A percentile compares a stretch with the other conserved stretches of the same genome.
phyloP scores from a whole-genome alignment of 257 asterid genomes.

The Mitragyna speciosa region DNA sequence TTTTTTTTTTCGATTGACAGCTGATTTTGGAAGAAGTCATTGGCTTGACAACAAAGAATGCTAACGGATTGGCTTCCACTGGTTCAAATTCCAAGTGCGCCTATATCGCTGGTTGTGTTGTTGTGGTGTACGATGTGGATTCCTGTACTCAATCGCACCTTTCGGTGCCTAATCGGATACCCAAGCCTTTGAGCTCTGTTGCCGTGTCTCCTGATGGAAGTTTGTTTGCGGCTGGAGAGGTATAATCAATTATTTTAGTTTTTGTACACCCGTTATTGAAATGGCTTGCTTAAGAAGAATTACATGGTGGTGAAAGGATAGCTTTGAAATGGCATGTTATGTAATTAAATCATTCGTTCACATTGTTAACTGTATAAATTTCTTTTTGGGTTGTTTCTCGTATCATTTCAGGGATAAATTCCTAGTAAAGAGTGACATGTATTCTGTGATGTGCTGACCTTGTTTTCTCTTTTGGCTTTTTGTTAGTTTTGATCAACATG shows the following conservation, averaged over 20 bases:
- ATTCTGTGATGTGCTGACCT: too few relatives aligned
- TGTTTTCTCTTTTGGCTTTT: too few relatives aligned
- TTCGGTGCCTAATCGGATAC: conserved; percentile 49
- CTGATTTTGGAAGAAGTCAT: conserved; percentile 57
- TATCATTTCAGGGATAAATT: neutral
- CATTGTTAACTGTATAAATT: neutral
- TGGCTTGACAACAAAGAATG: conserved; percentile 58
- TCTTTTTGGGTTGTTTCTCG: neutral
- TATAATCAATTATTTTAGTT: conserved; percentile 8
- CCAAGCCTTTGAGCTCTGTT: conserved; percentile 62
- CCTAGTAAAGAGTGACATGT: too few relatives aligned
- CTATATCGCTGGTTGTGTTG: conserved; percentile 72
- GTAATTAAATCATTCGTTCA: too few relatives aligned
- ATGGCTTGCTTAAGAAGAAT: neutral
- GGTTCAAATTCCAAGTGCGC: conserved; percentile 55
- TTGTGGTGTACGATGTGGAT: conserved; percentile 54
- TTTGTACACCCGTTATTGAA: neutral
- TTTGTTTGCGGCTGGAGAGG: conserved; percentile 76
- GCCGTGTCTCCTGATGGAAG: conserved; percentile 45
- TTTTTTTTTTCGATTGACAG: conserved; percentile 29
- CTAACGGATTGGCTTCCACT: conserved; percentile 60
- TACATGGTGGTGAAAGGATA: neutral
- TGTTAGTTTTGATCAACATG: too few relatives aligned
- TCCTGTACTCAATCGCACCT: conserved; percentile 57
- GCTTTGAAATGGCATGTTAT: neutral